Base-by-base conservation (phyloP, 805 yeast species). In the baker's yeast (Saccharomyces cerevisiae) region DNA sequence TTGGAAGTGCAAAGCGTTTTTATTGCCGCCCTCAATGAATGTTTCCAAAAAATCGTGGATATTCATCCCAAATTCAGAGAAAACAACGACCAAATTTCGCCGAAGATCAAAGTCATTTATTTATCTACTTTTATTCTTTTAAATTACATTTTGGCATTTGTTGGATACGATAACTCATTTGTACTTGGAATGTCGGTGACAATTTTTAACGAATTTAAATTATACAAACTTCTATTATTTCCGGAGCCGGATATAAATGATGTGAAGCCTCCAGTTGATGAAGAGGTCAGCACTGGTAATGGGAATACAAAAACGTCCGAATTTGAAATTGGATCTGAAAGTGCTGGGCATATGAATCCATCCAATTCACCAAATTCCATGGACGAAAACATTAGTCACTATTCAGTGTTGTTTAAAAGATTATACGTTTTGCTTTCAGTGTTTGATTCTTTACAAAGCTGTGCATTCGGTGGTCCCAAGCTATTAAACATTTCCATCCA, bases 151-250 rank as follows among this genome's bases (percentile, higher is more conserved):
- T 75, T 83, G 9, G 69, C 83, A 1, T 70, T 83, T 46, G 78
- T 82, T 26, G 90, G 91, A 0, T 80, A 79, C 51, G 74, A 77
- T 36, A 82, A 79, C 61, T 79, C 87, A 6, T 69, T 82, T 43
- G 83, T 84, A 1, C 72, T 85, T 29, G 76, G 82, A 3, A 71
- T 78, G 54, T 73, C 85, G 1, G 73, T 77, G 13, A 70, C 83
- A 1, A 73, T 82, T 13, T 79, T 83, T 62, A 80, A 80, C 63
- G 89, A 83, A 60, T 78, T 81, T 66, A 77, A 77, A 57, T 67
- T 84, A 8, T 73, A 63, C 62, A 78, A 62, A 52, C 70, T 73
- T 49, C 71, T 75, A 36, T 46, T 63, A 14, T 64, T 68, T 46
- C 62, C 63, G 55, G 63, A 54, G 47, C 51, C 51, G 6, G 41